Percentiles rank a stretch among this genome's conserved stretches.
Conservation (phyloP, 352 stramenopile genomes). For the Thraustochytrium sp. region DNA sequence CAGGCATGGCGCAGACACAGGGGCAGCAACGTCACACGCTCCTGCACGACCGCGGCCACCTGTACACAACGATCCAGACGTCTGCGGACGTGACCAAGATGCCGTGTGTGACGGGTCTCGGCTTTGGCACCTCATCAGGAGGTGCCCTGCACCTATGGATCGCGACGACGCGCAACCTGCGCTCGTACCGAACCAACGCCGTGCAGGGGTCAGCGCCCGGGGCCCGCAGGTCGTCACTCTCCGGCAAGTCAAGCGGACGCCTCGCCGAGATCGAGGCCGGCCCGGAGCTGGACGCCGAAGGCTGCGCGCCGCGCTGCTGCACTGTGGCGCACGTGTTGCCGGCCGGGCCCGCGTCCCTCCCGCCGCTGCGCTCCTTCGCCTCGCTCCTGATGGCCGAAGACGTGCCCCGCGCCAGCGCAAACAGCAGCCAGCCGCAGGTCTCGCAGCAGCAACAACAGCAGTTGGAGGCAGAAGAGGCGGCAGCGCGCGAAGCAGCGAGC, state of each 20-base stretch:
- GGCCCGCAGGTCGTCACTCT: neutral
- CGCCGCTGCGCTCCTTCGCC: neutral
- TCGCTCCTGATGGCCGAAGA: neutral
- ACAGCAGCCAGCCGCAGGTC: neutral
- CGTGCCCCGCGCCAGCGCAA: neutral
- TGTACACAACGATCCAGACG: slow-evolving; percentile 32
- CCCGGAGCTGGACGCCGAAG: slow-evolving; percentile 21
- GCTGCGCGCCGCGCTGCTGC: slow-evolving; percentile 3
- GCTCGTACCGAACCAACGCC: slow-evolving; percentile 29
- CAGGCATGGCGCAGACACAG: no score
- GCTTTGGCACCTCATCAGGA: neutral
- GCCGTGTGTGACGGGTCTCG: neutral
- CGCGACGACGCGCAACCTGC: neutral
- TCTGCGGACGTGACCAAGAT: neutral
- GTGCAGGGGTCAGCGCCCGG: no score
- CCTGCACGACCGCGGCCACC: neutral
- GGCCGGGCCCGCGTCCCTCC: neutral
- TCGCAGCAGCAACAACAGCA: neutral
- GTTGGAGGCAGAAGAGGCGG: neutral
- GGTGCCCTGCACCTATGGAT: neutral
- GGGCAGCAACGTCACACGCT: neutral
- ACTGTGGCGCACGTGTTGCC: neutral
- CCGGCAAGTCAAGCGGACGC: neutral
- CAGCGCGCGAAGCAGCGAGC: no score
- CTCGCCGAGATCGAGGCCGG: slow-evolving; percentile 16